Conservation (phyloP, 108 stramenopile genomes). For the Nitzschia sp. region DNA sequence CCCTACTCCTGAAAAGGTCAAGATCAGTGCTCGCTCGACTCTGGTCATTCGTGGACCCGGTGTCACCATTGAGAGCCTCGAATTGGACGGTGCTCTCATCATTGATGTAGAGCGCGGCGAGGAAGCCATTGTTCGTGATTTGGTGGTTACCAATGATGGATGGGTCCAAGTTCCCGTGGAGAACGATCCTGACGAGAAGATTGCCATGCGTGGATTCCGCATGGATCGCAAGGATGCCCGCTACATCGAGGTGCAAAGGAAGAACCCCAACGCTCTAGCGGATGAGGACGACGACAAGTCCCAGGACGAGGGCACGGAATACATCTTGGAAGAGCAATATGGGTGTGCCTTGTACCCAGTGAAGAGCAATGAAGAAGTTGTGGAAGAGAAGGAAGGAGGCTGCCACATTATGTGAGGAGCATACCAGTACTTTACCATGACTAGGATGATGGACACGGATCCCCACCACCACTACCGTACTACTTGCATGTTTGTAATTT, state of each 20-base stretch:
- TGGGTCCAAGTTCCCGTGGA: constrained; percentile 51
- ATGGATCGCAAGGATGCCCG: constrained; percentile 40
- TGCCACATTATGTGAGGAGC: constrained; percentile 14
- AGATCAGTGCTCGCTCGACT: constrained; percentile 74
- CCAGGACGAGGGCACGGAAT: background rate
- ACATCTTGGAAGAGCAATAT: constrained; percentile 18
- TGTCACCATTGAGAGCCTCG: constrained; percentile 75
- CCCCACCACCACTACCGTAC: no score
- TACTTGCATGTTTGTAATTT: no score
- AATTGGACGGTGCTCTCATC: constrained; percentile 79
- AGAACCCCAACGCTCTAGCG: background rate
- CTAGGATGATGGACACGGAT: no score
- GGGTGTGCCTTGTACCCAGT: constrained; percentile 17
- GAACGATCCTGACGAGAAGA: constrained; percentile 49
- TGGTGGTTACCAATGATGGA: constrained; percentile 72
- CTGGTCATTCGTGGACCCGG: constrained; percentile 76
- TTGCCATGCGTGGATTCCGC: constrained; percentile 77
- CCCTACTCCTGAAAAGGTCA: constrained; percentile 67
- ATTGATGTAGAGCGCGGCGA: constrained; percentile 68
- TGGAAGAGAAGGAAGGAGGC: constrained; percentile 1
- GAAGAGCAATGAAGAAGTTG: background rate
- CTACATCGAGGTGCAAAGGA: constrained; percentile 10
- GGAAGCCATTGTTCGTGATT: constrained; percentile 50
- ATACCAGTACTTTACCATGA: no score
- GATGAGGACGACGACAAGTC: constrained; percentile 6